These are phyloP conservation scores for Orbilia quercus DNA, from an alignment of 2,329 filamentous ascomycete species.

Conservation along the genomic window DNA sequence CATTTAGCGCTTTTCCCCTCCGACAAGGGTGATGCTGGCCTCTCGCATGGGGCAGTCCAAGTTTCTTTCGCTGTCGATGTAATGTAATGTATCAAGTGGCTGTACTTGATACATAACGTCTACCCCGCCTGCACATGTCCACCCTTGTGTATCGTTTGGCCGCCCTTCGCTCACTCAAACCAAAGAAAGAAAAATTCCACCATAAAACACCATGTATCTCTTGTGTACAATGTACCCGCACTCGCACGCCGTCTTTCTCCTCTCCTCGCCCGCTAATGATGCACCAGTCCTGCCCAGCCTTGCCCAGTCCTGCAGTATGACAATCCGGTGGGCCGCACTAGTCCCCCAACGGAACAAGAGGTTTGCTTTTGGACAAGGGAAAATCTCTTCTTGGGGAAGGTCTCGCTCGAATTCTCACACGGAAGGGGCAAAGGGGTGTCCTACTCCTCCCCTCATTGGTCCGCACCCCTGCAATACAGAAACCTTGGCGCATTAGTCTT, in stretches of 20 bases:
- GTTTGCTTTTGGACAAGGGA: slow-evolving; percentile 50
- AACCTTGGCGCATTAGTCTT: slow-evolving; percentile 54
- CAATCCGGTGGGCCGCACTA: slow-evolving; percentile 41
- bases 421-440: slow-evolving; percentile 46
- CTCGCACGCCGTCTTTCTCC: slow-evolving; percentile 34
- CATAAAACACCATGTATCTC: slow-evolving; percentile 41
- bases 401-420: slow-evolving; percentile 49
- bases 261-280: slow-evolving; percentile 40
- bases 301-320: slow-evolving; percentile 56
- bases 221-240: slow-evolving; percentile 52
- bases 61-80: slow-evolving; percentile 7
- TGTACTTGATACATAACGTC: slow-evolving; percentile 53
- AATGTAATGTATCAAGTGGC: too few species aligned
- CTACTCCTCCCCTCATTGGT: slow-evolving; percentile 35
- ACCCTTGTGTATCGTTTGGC: slow-evolving; percentile 4
- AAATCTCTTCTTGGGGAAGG: slow-evolving; percentile 56
- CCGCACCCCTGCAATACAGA: slow-evolving; percentile 27
- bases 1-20: slow-evolving; percentile 45
- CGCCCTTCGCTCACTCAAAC: slow-evolving; percentile 19
- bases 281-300: too few species aligned
- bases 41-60: slow-evolving; percentile 29
- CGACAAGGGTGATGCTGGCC: slow-evolving; percentile 47
- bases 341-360: slow-evolving; percentile 44
- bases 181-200: slow-evolving; percentile 29
- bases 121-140: slow-evolving; percentile 41